Evolutionary conservation across 1,139 yeast genomes (phyloP).

Genomic region (Wickerhamomyces sp.): DNA sequence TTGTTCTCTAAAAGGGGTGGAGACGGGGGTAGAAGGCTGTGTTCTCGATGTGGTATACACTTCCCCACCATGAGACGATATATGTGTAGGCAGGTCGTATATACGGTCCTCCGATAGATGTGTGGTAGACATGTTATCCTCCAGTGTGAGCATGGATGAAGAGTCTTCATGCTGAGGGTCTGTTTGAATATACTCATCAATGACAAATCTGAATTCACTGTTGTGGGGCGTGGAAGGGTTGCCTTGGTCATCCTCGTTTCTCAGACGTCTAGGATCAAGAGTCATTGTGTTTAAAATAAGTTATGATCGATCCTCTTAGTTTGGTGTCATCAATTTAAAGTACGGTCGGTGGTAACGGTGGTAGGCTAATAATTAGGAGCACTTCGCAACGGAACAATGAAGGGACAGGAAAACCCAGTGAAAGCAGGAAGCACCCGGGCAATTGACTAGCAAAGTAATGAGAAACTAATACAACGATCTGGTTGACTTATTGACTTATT

Average conservation of each 20-base stretch:
- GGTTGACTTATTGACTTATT: too few species aligned
- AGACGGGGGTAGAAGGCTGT: constrained; percentile 23
- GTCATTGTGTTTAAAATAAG: constrained; percentile 13
- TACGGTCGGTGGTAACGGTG: too few species aligned
- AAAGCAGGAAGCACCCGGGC: too few species aligned
- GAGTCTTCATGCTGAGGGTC: constrained; percentile 5
- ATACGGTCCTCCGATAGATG: constrained; percentile 4
- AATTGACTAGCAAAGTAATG: too few species aligned
- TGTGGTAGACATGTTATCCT: constrained; percentile 9
- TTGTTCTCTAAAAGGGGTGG: constrained; percentile 17
- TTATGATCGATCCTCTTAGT: background rate
- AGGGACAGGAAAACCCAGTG: too few species aligned
- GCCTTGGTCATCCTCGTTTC: constrained; percentile 2
- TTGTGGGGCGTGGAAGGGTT: constrained; percentile 15
- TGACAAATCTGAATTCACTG: constrained; percentile 12
- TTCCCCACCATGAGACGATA: constrained; percentile 20
- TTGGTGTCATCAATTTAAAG: background rate
- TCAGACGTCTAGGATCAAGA: constrained; percentile 19
- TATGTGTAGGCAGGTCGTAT: constrained; percentile 21
- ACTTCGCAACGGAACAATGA: too few species aligned
- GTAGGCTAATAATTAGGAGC: too few species aligned
- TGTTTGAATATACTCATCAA: constrained; percentile 1
- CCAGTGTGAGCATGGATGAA: constrained; percentile 18
- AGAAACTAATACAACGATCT: too few species aligned
- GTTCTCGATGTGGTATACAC: constrained; percentile 5